Evolutionary conservation across 306 rosid species (phyloP).

Genomic region (Gleditsia sinensis): DNA sequence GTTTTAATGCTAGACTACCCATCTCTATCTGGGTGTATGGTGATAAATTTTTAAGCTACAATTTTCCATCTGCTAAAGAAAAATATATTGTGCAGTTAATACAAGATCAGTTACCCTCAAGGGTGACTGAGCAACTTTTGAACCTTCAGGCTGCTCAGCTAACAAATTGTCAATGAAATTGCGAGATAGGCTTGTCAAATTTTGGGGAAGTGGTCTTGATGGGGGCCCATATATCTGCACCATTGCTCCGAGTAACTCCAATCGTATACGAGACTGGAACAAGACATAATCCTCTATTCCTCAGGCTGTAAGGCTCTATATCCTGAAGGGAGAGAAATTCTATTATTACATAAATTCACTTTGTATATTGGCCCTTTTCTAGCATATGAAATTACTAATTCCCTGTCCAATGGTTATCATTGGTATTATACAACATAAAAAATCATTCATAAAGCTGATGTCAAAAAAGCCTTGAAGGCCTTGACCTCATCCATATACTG

Average conservation of each 20-base stretch:
- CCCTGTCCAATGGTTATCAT: background rate
- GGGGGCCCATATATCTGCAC: conserved; percentile 99
- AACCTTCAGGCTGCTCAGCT: conserved; percentile 34
- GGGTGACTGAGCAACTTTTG: conserved; percentile 34
- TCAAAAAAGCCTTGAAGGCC: background rate
- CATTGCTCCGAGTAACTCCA: conserved; percentile 92
- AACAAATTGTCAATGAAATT: conserved; percentile 44
- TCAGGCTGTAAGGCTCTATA: conserved; percentile 66
- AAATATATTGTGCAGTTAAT: conserved; percentile 28
- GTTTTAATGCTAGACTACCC: conserved; percentile 39
- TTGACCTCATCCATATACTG: conserved; percentile 7
- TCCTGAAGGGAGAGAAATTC: conserved; percentile 49
- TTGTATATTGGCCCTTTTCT: too few relatives aligned
- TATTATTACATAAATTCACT: conserved; percentile 10
- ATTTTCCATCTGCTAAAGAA: conserved; percentile 22
- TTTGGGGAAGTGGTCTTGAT: conserved; percentile 69
- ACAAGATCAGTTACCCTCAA: conserved; percentile 25
- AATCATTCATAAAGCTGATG: background rate
- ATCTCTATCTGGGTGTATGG: conserved; percentile 32
- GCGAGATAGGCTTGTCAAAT: conserved; percentile 47
- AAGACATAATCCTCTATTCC: conserved; percentile 84
- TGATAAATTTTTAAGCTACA: conserved; percentile 37
- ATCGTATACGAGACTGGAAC: conserved; percentile 73
- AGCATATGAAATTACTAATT: background rate
- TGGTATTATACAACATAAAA: background rate